phyloP scores from a whole-genome alignment of 345 rosid genomes.

The Citrus mangshanensis region DNA sequence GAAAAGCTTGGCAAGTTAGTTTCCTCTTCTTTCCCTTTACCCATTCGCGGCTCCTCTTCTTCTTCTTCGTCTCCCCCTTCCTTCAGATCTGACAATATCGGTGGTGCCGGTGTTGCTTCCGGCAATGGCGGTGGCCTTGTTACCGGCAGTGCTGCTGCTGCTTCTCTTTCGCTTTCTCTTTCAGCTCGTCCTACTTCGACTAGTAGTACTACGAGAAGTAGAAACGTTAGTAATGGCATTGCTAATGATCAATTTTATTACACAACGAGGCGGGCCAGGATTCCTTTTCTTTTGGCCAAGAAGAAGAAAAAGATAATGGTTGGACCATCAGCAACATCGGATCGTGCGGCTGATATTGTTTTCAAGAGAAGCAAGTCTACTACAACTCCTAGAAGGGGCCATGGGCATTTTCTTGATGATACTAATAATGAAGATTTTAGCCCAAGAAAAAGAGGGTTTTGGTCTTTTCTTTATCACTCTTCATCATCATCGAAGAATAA shows the following conservation, averaged over 20 bases:
- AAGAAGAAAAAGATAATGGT: constrained; percentile 70
- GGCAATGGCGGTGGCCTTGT: constrained; percentile 13
- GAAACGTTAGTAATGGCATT: constrained; percentile 16
- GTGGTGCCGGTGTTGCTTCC: constrained; percentile 4
- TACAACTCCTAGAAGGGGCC: constrained; percentile 36
- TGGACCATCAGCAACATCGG: constrained; percentile 24
- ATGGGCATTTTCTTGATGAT: constrained; percentile 36
- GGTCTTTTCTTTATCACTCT: constrained; percentile 82
- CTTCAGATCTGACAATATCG: constrained; percentile 66
- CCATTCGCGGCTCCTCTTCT: constrained; percentile 45
- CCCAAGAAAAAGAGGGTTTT: constrained; percentile 74
- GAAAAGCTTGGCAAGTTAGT: constrained; percentile 97
- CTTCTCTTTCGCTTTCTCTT: constrained; percentile 40
- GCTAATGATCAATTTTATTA: constrained; percentile 18
- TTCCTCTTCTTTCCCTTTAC: constrained; percentile 77
- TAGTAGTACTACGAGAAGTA: constrained; percentile 3
- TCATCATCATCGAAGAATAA: constrained; percentile 41
- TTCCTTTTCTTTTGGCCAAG: constrained; percentile 68
- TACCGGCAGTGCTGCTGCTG: neutral
- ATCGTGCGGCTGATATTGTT: constrained; percentile 39
- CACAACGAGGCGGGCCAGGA: constrained; percentile 39
- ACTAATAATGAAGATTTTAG: constrained; percentile 44
- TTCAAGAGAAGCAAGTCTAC: constrained; percentile 90
- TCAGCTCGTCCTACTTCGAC: constrained; percentile 31
- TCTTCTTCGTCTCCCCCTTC: constrained; percentile 79